Base-by-base conservation (phyloP, 257 asterid genomes). In the Lycium barbarum region DNA sequence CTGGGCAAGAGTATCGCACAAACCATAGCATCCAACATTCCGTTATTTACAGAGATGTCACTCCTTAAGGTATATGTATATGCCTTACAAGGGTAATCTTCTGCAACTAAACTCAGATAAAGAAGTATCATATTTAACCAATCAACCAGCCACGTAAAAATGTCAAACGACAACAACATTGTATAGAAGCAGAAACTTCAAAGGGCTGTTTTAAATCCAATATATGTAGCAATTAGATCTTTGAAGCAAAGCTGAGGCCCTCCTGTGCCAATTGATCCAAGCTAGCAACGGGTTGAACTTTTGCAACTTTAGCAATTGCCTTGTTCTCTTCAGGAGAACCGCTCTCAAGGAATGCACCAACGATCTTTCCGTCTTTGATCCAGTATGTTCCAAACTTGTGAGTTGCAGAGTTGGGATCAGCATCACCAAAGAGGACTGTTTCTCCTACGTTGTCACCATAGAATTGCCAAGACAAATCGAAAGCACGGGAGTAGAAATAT, bases 391-490 rank as follows among this genome's bases (percentile, higher is more conserved):
- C 99, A 53, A 95, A 95, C 88, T 92, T 95, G 95, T 93, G 98
- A 22, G 91, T 92, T 0, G 92, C 18, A 36, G 99, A 95, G 10
- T 87, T 88, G 36, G 97, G 98, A 84, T 59, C 84, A 87, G 36
- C 90, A 86, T 95, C 99, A 0, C 99, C 99, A 35, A 95, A 95
- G 55, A 93, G 88, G 47, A 95, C 93, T 5, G 92, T 74, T 5
- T 95, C 98, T 2, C 98, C 97, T 18, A 89, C 96, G 26, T 92
- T 95, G 90, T 93, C 97, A 7, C 99, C 98, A 18, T 95, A 94
- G 93, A 93, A 94, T 84, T 95, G 98, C 98, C 98, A 95, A 40
- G 98, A 95, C 86, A 95, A 87, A 88, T 93, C 97, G 22, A 94
- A 94, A 40, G 96, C 92, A 45, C 97, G 98, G 43, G 98, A 94